Conservation (phyloP, 345 rosid genomes). For the Psidium guajava region DNA sequence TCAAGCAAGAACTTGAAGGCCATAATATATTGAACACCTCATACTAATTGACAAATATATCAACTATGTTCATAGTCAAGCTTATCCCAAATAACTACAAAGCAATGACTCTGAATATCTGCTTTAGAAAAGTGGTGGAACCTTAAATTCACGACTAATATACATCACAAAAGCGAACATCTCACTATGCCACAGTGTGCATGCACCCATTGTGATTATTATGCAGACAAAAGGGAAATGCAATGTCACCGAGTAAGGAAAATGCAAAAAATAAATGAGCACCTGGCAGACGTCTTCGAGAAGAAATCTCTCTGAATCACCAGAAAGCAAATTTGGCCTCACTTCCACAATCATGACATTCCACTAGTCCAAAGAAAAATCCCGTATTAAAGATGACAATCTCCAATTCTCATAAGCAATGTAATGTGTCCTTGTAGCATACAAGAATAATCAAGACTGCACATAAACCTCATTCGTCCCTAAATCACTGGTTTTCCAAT, state of each 20-base stretch:
- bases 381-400: not conserved
- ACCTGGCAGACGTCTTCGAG: slow-evolving; percentile 59
- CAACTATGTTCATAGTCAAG: not conserved
- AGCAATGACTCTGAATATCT: not conserved
- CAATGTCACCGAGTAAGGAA: not conserved
- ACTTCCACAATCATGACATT: slow-evolving; percentile 59
- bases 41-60: not conserved
- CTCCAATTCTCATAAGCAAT: not conserved
- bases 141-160: not conserved
- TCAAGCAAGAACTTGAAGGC: not conserved
- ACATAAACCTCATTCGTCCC: not conserved
- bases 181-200: not conserved
- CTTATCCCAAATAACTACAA: not conserved
- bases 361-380: slow-evolving; percentile 39
- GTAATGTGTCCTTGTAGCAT: not conserved
- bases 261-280: not conserved
- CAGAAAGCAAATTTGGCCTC: slow-evolving; percentile 72
- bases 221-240: not conserved
- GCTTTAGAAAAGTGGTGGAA: not conserved
- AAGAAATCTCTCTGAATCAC: slow-evolving; percentile 69
- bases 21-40: not conserved
- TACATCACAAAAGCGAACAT: not conserved
- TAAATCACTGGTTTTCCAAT: not conserved
- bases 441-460: not conserved
- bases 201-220: not conserved